These are phyloP conservation scores for Aureobasidium sp. DNA, from an alignment of 2,329 filamentous ascomycete species.

Conservation along the genomic window DNA sequence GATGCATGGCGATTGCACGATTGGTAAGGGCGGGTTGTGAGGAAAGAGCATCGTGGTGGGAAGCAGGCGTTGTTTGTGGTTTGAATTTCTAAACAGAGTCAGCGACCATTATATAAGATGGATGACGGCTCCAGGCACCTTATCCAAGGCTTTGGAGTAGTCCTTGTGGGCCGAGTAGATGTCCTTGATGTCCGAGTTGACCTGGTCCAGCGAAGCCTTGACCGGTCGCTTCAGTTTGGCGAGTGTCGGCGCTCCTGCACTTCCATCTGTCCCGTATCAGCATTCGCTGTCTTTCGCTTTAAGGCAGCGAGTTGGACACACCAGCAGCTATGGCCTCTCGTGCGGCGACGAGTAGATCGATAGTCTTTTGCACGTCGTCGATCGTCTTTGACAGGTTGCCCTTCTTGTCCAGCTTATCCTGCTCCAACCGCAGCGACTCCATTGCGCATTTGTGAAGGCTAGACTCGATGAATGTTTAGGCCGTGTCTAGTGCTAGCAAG, in stretches of 20 bases:
- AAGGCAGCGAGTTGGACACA: conserved; percentile 29
- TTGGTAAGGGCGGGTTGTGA: conserved; percentile 72
- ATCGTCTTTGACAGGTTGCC: conserved; percentile 63
- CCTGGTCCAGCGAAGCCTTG: conserved; percentile 68
- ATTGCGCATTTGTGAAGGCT: conserved; percentile 29
- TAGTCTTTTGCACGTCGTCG: conserved; percentile 71
- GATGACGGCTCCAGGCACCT: conserved; percentile 39
- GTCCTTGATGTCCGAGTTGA: conserved; percentile 74
- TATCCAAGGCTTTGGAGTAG: conserved; percentile 78
- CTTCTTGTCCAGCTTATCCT: conserved; percentile 60
- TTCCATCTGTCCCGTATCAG: background rate
- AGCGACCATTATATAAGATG: background rate
- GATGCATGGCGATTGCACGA: conserved; percentile 90
- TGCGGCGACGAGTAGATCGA: conserved; percentile 65
- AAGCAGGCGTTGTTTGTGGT: conserved; percentile 60
- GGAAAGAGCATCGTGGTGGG: conserved; percentile 71
- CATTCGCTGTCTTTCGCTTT: background rate
- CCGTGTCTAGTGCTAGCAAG: background rate
- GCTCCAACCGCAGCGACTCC: conserved; percentile 63
- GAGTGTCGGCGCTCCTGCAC: conserved; percentile 53
- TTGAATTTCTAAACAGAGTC: conserved; percentile 50
- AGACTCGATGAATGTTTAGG: background rate
- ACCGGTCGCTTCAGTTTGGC: conserved; percentile 80
- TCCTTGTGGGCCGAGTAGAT: conserved; percentile 73
- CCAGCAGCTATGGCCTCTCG: conserved; percentile 64